Evolutionary conservation across 257 asterid genomes (phyloP), one percentile per base, ranked within the genome.

Genomic region (Hygrophila difformis): DNA sequence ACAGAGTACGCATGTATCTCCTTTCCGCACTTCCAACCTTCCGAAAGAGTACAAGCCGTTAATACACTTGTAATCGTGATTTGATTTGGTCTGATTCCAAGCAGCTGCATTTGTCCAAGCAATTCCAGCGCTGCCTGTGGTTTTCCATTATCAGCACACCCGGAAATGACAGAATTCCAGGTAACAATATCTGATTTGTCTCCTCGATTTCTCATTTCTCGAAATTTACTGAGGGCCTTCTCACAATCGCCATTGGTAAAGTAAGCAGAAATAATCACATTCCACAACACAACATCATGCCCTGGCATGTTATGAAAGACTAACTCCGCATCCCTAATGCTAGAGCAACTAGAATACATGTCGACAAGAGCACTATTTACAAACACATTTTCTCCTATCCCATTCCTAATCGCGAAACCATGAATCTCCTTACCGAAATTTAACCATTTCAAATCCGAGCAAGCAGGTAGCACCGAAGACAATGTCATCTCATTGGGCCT

Each of bases 401-500:
- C 71, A 45, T 68, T 82, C 69, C 64, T 78, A 49, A 82, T 50
- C 59, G 62, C 68, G 41, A 61, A 68, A 18, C 83, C 85, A 17
- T 82, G 93, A 44, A 78, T 57, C 68, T 67, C 77, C 43, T 62
- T 74, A 21, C 93, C 88, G 33, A 37, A 50, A 49, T 39, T 43
- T 53, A 75, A 57, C 64, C 52, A 60, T 69, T 75, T 82, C 78
- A 78, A 68, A 49, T 35, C 59, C 37, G 93, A 71, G 67, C 89
- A 82, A 40, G 93, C 85, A 10, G 93, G 89, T 47, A 82, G 73
- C 31, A 82, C 56, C 6, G 89, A 51, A 13, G 93, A 78, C 58
- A 78, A 46, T 9, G 93, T 78, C 67, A 78, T 40, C 11, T 58
- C 65, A 57, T 78, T 78, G 26, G 93, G 80, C 69, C 47, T 67